Evolutionary conservation across 2,329 filamentous ascomycete genomes (phyloP), one percentile per base, ranked within the genome.

Genomic region (Clonostachys byssicola): DNA sequence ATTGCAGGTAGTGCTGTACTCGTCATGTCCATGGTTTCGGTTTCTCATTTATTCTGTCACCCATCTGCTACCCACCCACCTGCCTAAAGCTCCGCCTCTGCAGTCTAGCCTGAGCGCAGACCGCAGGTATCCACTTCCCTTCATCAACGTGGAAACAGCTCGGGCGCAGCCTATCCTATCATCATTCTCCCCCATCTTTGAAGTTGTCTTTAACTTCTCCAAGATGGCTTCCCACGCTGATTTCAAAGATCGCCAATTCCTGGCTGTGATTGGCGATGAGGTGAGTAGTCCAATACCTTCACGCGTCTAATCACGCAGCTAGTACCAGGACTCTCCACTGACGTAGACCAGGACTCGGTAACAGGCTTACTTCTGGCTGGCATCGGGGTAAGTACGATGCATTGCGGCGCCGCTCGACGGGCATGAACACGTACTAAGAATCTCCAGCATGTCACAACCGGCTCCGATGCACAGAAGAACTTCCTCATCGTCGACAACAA

Each of bases 261-360:
- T 99, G 49, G 94, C 94, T 54, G 92, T 99, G 43, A 99, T 99
- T 64, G 94, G 94, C 45, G 94, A 99, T 68, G 94, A 99, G 83
- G 94, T 89, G 64, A n/a, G 36, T 12, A 39, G 17, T 10, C 7
- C 36, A 23, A 16, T 10, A 5, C 45, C 39, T 30, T 14, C 34
- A 45, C 40, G 41, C 45, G 14, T 30, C 23, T 30, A 30, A 30
- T 30, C 23, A 43, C 46, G 40, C 18, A 40, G n/a, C 39, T 16
- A 39, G 18, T 3, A 43, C 16, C 40, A 3, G 23, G 23, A 30
- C 23, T 30, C 23, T 30, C 23, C 44, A 49, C 60, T 63, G 57
- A 63, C 62, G 51, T 54, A 55, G 44, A 48, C 35, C 58, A 99
- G 94, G 89, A 95, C 73, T 96, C 94, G 43, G 92, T 97, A 49